These are phyloP conservation scores for Coemansia javaensis DNA, from an alignment of 192 early-diverging fungal genomes.

Conservation along the genomic window DNA sequence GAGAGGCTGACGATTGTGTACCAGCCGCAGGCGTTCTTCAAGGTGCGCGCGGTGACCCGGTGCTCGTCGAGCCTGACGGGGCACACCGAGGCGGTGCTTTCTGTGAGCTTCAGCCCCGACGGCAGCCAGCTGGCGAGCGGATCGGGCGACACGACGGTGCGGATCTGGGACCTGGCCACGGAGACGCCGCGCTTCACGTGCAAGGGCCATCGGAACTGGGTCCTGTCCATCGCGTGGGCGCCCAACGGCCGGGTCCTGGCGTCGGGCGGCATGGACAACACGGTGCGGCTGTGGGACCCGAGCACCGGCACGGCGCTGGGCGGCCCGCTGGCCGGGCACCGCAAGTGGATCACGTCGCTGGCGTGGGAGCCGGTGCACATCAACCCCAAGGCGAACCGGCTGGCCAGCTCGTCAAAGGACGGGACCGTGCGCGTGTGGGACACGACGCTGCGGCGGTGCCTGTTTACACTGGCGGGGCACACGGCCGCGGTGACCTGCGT, in stretches of 20 bases:
- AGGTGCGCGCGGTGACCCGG: slow-evolving; percentile 86
- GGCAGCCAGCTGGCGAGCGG: slow-evolving; percentile 89
- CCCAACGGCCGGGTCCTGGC: slow-evolving; percentile 81
- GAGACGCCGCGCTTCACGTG: slow-evolving; percentile 88
- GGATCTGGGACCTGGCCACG: slow-evolving; percentile 96
- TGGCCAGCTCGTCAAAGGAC: slow-evolving; percentile 92
- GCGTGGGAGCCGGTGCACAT: slow-evolving; percentile 92
- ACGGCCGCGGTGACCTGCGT: slow-evolving; percentile 91
- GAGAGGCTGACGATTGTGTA: slow-evolving; percentile 87
- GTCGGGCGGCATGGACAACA: slow-evolving; percentile 92
- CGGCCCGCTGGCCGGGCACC: slow-evolving; percentile 74
- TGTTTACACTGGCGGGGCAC: slow-evolving; percentile 81
- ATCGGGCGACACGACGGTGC: slow-evolving; percentile 89
- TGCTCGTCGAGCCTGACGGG: slow-evolving; percentile 84
- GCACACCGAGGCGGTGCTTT: slow-evolving; percentile 92
- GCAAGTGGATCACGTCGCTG: slow-evolving; percentile 82
- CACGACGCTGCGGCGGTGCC: slow-evolving; percentile 62
- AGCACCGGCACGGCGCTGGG: slow-evolving; percentile 76
- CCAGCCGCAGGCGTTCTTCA: slow-evolving; percentile 93
- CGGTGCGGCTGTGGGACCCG: slow-evolving; percentile 86
- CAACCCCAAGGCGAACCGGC: slow-evolving; percentile 69
- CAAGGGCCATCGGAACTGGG: slow-evolving; percentile 87
- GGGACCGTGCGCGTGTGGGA: slow-evolving; percentile 93
- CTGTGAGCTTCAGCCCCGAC: slow-evolving; percentile 85
- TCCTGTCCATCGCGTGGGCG: slow-evolving; percentile 88